A percentile compares a stretch with the other conserved stretches of the same genome.
These are phyloP conservation scores for Colletotrichum spaethianum DNA, from an alignment of 2,329 filamentous ascomycete species.

Conservation along the genomic window DNA sequence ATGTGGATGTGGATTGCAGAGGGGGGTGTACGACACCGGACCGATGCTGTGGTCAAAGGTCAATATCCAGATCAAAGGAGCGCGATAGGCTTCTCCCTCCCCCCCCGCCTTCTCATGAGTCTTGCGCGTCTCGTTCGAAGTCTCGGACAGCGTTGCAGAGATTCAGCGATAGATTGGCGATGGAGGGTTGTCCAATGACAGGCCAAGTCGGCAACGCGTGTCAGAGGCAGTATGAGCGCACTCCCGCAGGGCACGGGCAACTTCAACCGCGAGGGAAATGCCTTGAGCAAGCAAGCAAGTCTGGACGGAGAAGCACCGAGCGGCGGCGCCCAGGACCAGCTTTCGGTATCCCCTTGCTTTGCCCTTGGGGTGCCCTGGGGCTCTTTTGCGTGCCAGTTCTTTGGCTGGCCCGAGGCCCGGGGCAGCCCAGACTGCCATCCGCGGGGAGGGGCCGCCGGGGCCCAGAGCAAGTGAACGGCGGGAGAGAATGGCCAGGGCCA, in stretches of 20 bases:
- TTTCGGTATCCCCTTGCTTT: neutral
- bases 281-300: neutral
- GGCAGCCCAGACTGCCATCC: conserved; percentile 49
- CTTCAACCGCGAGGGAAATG: neutral
- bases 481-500: conserved; percentile 11
- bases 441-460: conserved; percentile 45
- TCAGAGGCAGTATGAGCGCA: neutral
- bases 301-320: conserved; percentile 37
- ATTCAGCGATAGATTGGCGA: conserved; percentile 29
- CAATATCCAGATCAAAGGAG: conserved; percentile 18
- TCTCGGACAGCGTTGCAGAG: conserved; percentile 28
- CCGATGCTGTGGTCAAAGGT: conserved; percentile 2
- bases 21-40: neutral
- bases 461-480: conserved; percentile 12
- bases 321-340: conserved; percentile 12
- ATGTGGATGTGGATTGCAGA: neutral
- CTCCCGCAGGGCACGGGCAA: neutral
- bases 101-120: neutral
- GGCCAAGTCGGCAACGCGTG: neutral
- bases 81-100: neutral
- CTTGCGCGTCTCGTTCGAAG: conserved; percentile 6
- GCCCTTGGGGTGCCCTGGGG: neutral
- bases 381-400: conserved; percentile 38
- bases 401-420: conserved; percentile 39
- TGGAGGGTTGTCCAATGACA: conserved; percentile 4